These are phyloP conservation scores for Chaetoceros muelleri DNA, from an alignment of 108 stramenopile genomes.

Conservation along the genomic window DNA sequence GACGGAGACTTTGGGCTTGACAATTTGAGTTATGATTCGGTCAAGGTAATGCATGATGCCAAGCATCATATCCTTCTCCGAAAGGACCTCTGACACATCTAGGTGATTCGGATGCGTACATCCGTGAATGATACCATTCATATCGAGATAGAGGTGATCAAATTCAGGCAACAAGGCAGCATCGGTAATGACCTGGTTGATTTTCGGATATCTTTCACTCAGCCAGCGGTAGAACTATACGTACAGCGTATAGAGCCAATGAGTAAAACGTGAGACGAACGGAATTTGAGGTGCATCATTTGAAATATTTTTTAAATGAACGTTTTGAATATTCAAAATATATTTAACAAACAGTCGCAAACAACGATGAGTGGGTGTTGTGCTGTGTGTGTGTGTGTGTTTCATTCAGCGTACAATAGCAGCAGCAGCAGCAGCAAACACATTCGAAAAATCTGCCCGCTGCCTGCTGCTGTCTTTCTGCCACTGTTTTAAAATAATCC, in stretches of 20 bases:
- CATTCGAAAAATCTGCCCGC: not conserved
- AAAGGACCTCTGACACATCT: conserved; percentile 81
- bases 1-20: conserved; percentile 88
- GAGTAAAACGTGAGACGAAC: not conserved
- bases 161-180: conserved; percentile 79
- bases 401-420: not conserved
- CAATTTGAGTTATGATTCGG: conserved; percentile 92
- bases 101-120: conserved; percentile 87
- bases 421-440: no score
- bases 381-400: not conserved
- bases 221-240: conserved; percentile 97
- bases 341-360: not conserved
- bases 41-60: conserved; percentile 95
- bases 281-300: not conserved
- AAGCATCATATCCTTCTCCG: conserved; percentile 92
- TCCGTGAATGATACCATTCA: conserved; percentile 99
- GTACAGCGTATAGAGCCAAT: not conserved
- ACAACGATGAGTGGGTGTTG: not conserved
- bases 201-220: conserved; percentile 97
- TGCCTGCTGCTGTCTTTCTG: not conserved
- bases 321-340: not conserved
- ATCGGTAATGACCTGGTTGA: conserved; percentile 95
- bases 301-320: not conserved
- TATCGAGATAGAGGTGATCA: conserved; percentile 96
- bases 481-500: not conserved